Percentiles rank a stretch among this genome's conserved stretches.
phyloP scores from a whole-genome alignment of 73 alveolate genomes.

The Stentor coeruleus region DNA sequence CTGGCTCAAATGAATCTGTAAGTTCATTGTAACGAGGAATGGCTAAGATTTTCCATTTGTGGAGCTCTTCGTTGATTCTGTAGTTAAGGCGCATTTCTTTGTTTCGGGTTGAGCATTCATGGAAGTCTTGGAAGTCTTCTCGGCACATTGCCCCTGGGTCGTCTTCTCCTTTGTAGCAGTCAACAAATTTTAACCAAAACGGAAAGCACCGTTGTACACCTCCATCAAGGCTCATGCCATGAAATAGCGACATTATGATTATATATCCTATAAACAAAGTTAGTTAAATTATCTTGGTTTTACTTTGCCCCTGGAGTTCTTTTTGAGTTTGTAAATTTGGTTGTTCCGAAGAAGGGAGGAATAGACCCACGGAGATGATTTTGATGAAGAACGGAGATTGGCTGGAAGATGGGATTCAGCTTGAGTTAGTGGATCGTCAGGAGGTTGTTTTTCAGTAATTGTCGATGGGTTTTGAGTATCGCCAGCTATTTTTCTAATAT shows the following conservation, averaged over 20 bases:
- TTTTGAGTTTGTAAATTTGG: background rate
- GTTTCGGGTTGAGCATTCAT: slow-evolving; percentile 11
- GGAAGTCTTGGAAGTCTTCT: slow-evolving; percentile 21
- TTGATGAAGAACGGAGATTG: background rate
- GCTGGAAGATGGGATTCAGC: background rate
- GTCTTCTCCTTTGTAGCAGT: slow-evolving; percentile 4
- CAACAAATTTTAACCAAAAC: slow-evolving; percentile 11
- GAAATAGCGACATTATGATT: slow-evolving; percentile 3
- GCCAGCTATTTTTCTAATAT: background rate
- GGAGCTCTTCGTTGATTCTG: slow-evolving; percentile 21
- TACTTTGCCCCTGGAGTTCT: background rate
- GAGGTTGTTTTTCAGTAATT: background rate
- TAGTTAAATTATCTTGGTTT: background rate
- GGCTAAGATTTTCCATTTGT: slow-evolving; percentile 30
- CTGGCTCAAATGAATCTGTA: slow-evolving; percentile 30
- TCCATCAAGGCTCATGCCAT: slow-evolving; percentile 24
- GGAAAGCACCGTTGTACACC: slow-evolving; percentile 26
- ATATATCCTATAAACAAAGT: background rate
- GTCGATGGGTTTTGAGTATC: background rate
- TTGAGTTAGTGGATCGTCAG: background rate
- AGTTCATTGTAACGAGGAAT: slow-evolving; percentile 28
- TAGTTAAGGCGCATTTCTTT: slow-evolving; percentile 16
- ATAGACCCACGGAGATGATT: too few relatives aligned
- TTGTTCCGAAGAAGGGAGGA: background rate
- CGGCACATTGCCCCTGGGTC: slow-evolving; percentile 27